Percentiles rank a stretch among this genome's conserved stretches.
Evolutionary conservation across 2,329 filamentous ascomycete species (phyloP).

Genomic region (Arthrobotrys musiformis): DNA sequence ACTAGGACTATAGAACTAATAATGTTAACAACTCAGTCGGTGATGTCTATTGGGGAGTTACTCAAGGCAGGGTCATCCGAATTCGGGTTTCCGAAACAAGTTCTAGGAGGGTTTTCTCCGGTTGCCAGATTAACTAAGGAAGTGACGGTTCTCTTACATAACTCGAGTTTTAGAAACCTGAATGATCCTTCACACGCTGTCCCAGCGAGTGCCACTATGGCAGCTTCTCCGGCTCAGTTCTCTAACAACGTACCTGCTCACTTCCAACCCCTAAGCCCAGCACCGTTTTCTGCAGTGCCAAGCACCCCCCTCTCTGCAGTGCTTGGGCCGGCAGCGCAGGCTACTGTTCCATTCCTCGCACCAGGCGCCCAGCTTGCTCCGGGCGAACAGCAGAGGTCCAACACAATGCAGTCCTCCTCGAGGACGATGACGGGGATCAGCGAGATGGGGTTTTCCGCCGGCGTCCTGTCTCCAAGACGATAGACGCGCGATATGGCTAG

Average conservation of each 20-base stretch:
- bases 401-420: constrained; percentile 44
- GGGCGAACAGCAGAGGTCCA: constrained; percentile 34
- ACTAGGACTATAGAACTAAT: no score
- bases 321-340: constrained; percentile 59
- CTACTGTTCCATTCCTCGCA: constrained; percentile 57
- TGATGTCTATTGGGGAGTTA: constrained; percentile 59
- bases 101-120: constrained; percentile 57
- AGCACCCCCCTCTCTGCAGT: constrained; percentile 59
- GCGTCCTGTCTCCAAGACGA: constrained; percentile 42
- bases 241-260: constrained; percentile 39
- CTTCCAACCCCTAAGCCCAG: constrained; percentile 57
- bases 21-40: constrained; percentile 55
- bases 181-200: constrained; percentile 53
- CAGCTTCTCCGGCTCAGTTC: constrained; percentile 21
- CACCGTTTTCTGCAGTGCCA: constrained; percentile 57
- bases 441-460: constrained; percentile 33
- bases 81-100: constrained; percentile 58
- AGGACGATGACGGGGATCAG: constrained; percentile 52
- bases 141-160: constrained; percentile 59
- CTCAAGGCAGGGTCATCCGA: constrained; percentile 59
- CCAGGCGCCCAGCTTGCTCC: constrained; percentile 3
- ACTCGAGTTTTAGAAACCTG: constrained; percentile 57
- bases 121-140: constrained; percentile 59
- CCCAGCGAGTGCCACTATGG: constrained; percentile 10
- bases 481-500: not conserved